These are phyloP conservation scores for Eruca vesicaria DNA, from an alignment of 441 rosid genomes.

Conservation along the genomic window DNA sequence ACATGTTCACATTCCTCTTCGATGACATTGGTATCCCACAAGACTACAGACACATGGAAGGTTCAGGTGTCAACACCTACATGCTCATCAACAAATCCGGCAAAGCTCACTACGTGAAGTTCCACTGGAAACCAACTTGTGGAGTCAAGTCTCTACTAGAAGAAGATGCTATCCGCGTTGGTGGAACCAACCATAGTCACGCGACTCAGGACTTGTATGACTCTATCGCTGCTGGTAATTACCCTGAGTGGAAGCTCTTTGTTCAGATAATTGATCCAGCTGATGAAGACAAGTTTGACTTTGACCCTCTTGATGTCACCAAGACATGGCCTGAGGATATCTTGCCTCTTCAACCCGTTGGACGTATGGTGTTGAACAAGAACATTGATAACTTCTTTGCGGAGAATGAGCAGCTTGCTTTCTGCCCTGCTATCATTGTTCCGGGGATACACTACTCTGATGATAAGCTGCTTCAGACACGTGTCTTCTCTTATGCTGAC, in stretches of 20 bases:
- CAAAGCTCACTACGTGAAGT: slow-evolving; percentile 76
- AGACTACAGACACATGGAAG: slow-evolving; percentile 97
- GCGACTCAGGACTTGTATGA: slow-evolving; percentile 93
- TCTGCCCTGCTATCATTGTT: slow-evolving; percentile 82
- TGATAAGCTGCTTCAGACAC: slow-evolving; percentile 85
- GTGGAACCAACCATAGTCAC: slow-evolving; percentile 96
- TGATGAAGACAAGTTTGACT: slow-evolving; percentile 81
- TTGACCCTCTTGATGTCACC: slow-evolving; percentile 94
- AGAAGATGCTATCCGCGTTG: slow-evolving; percentile 83
- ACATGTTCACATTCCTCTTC: slow-evolving; percentile 82
- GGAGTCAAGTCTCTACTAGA: slow-evolving; percentile 87
- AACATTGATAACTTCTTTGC: slow-evolving; percentile 98
- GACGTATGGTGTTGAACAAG: slow-evolving; percentile 94
- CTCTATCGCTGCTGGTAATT: slow-evolving; percentile 89
- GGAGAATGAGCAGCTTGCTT: slow-evolving; percentile 92
- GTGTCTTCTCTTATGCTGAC: slow-evolving; percentile 85
- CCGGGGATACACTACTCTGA: slow-evolving; percentile 88
- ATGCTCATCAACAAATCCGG: slow-evolving; percentile 82
- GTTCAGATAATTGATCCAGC: slow-evolving; percentile 86
- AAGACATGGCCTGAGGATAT: slow-evolving; percentile 98
- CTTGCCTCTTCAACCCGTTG: slow-evolving; percentile 88
- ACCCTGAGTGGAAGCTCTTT: slow-evolving; percentile 94
- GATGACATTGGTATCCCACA: slow-evolving; percentile 93
- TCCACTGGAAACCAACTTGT: slow-evolving; percentile 95
- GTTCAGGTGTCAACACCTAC: slow-evolving; percentile 91